Evolutionary conservation across 306 rosid genomes (phyloP).

Genomic region (Cucurbita pepo): DNA sequence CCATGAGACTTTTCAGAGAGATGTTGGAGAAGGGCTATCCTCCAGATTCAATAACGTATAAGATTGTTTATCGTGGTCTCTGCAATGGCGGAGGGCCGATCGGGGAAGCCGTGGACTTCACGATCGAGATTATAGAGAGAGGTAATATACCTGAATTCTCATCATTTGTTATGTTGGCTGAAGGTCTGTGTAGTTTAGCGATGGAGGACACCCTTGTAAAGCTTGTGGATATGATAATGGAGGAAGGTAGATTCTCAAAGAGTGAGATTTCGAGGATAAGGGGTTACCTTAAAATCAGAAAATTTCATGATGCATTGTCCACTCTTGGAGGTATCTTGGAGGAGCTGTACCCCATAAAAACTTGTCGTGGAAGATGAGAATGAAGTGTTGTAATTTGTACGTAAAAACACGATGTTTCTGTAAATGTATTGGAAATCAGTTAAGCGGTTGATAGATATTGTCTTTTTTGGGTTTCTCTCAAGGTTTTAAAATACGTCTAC

Average conservation of each 20-base stretch:
- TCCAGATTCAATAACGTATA: conserved; percentile 62
- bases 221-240: conserved; percentile 62
- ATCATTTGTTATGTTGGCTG: conserved; percentile 60
- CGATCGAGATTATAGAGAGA: conserved; percentile 58
- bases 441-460: too few species aligned
- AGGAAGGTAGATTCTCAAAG: conserved; percentile 40
- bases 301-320: conserved; percentile 66
- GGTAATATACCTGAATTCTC: conserved; percentile 56
- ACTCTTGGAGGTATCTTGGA: conserved; percentile 57
- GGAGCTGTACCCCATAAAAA: conserved; percentile 30
- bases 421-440: too few species aligned
- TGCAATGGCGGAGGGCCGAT: conserved; percentile 87
- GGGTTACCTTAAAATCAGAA: conserved; percentile 65
- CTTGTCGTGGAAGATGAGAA: conserved; percentile 14
- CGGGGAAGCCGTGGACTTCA: conserved; percentile 72
- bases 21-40: conserved; percentile 67
- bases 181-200: conserved; percentile 70
- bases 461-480: too few species aligned
- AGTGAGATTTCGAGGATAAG: conserved; percentile 47
- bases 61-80: conserved; percentile 71
- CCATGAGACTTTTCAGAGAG: conserved; percentile 76
- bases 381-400: not conserved
- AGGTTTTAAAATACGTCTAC: too few species aligned
- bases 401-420: not conserved
- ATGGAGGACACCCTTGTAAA: conserved; percentile 60